Conservation (phyloP, 805 yeast genomes). For the Zygosaccharomyces gambellarensis region DNA sequence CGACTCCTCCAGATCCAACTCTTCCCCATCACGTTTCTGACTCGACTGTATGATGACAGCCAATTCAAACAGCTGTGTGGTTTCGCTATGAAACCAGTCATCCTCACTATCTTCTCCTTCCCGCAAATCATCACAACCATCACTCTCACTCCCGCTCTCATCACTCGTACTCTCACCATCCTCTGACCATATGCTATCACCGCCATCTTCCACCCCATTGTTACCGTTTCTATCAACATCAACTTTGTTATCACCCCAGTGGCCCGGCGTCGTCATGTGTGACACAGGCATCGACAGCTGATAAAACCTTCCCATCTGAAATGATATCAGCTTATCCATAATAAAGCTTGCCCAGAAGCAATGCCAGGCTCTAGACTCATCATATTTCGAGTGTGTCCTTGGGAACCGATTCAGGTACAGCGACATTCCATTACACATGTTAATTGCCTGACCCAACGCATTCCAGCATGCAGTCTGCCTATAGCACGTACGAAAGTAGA, state of each 20-base stretch:
- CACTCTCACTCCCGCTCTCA: neutral
- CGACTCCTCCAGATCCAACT: conserved; percentile 17
- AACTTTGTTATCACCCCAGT: conserved; percentile 4
- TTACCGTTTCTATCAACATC: neutral
- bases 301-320: conserved; percentile 48
- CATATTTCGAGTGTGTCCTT: conserved; percentile 29
- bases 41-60: conserved; percentile 18
- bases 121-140: neutral
- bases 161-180: neutral
- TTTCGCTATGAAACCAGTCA: conserved; percentile 22
- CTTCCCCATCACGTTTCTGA: conserved; percentile 20
- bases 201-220: neutral
- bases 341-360: conserved; percentile 53
- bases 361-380: conserved; percentile 44
- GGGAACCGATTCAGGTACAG: conserved; percentile 35
- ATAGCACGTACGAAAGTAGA: conserved; percentile 42
- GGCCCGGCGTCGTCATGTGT: conserved; percentile 19
- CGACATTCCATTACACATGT: conserved; percentile 44
- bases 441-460: conserved; percentile 41
- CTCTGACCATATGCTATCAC: neutral
- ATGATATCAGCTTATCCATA: conserved; percentile 48
- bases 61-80: conserved; percentile 21
- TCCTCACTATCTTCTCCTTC: conserved; percentile 1
- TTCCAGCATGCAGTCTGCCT: conserved; percentile 43
- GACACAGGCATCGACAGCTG: conserved; percentile 27